Base-by-base conservation (phyloP, 2,329 filamentous ascomycete genomes). In the Knufia petricola region DNA sequence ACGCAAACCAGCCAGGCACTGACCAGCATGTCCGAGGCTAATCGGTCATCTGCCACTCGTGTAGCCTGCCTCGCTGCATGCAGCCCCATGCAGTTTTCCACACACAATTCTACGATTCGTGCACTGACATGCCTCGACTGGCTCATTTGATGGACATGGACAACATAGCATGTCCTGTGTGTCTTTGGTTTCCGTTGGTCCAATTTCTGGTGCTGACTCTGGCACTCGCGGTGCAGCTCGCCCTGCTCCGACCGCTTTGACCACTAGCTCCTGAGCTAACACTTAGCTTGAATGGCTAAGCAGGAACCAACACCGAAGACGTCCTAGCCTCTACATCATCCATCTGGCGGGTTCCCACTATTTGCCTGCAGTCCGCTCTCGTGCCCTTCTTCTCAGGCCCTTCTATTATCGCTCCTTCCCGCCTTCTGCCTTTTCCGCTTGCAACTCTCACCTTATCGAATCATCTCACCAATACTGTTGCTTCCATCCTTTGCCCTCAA, bases 381-480 rank as follows among this genome's bases (percentile, higher is more conserved):
- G 39, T 41, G 20, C n/a, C 39, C 21, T 23, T 28, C 20, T 41
- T 23, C 39, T 41, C 13, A 28, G 30, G 20, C 32, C n/a, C 23
- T 24, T 47, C 44, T 47, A 47, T 47, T 47, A 47, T 47, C 39
- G 44, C 17, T 39, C 44, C 44, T 44, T 44, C 41, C 41, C 34
- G 41, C 30, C 24, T 34, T 44, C 41, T 44, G 30, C 44, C 34
- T 39, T 47, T 44, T 39, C 44, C 34, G 44, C 34, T 47, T 24
- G 44, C 44, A 47, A 23, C 44, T 47, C 21, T 39, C 44, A 46
- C 30, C 44, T 28, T 26, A 7, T 21, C 44, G 24, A 20, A 37
- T 21, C 15, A 39, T 28, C 23, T 15, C 34, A 26, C 44, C 32
- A 44, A 15, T n/a, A 36, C 17, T 12, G 28, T 47, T 26, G 4